Base-by-base conservation (phyloP, 2,329 filamentous ascomycete genomes). In the Zymoseptoria ardabiliae region DNA sequence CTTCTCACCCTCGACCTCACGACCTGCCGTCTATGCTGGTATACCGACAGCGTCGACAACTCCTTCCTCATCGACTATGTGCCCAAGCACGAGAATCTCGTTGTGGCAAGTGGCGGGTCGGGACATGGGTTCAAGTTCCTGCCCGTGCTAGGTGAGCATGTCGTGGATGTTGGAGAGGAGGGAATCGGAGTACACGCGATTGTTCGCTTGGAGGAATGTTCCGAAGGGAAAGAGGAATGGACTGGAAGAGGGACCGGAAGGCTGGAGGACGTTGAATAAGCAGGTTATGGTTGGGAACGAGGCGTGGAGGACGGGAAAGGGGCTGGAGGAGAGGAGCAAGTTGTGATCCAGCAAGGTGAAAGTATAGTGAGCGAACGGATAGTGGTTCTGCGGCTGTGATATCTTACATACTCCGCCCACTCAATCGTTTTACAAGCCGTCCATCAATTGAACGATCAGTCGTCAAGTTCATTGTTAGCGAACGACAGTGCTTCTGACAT, bases 11-110 rank as follows among this genome's bases (percentile, higher is more conserved):
- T 75, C 0, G 73, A 73, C 1, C 73, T 79, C 45, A 72, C 76
- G 0, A 73, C 70, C n/a, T 76, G 73, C 0, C 77, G 73, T 61
- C 74, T 78, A 13, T 84, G 77, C 68, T 82, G 75, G 77, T 83
- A 83, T 61, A 82, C 76, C 0, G 81, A 84, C 61, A 80, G 61
- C 20, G 58, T 70, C 3, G 69, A 72, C 53, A 71, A 72, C 49
- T 56, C 58, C 35, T 69, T 68, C 22, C 30, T 71, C 21, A 66
- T 72, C 21, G 67, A 70, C 25, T 60, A 62, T 41, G 68, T 70
- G 2, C 69, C 66, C 2, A 54, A 58, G 2, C 55, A 55, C 2
- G 35, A 55, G 48, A 58, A 56, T 1, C 53, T 73, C 13, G 62
- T 73, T 19, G 69, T 73, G 3, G 70, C 69, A 2, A 70, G 64